Evolutionary conservation across 768 basidiomycete genomes (phyloP).

Genomic region (Lenzites betulinus): DNA sequence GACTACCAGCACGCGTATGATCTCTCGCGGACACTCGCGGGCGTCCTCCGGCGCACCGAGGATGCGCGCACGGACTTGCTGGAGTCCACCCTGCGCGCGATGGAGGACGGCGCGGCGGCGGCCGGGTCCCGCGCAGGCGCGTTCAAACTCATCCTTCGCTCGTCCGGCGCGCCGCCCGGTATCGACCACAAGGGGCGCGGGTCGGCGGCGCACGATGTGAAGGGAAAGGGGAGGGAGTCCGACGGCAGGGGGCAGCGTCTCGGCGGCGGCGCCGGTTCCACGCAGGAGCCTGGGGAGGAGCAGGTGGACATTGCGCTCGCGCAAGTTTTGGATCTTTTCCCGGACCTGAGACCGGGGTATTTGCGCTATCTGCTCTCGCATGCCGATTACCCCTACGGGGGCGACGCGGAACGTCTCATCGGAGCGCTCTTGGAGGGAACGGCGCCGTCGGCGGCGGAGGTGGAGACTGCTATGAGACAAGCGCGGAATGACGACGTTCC

Average conservation of each 20-base stretch:
- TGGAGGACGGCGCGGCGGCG: conserved; percentile 28
- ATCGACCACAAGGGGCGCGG: conserved; percentile 41
- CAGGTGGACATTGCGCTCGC: conserved; percentile 59
- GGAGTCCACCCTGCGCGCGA: conserved; percentile 48
- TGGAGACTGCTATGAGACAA: conserved; percentile 30
- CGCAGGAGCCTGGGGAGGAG: conserved; percentile 30
- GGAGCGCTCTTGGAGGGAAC: conserved; percentile 77
- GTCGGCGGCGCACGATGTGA: conserved; percentile 1
- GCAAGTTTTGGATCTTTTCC: conserved; percentile 78
- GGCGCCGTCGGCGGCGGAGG: conserved; percentile 45
- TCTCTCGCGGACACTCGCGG: conserved; percentile 51
- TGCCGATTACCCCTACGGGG: conserved; percentile 48
- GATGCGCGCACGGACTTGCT: conserved; percentile 61
- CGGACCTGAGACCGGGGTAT: conserved; percentile 57
- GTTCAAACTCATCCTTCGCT: conserved; percentile 63
- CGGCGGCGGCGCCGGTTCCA: not conserved
- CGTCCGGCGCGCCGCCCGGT: conserved; percentile 50
- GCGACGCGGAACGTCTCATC: conserved; percentile 62
- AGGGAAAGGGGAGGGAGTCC: conserved; percentile 35
- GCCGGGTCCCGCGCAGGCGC: conserved; percentile 48
- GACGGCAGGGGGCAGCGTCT: conserved; percentile 16
- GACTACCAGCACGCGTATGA: conserved; percentile 76
- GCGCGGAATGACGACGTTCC: no score
- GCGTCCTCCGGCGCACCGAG: conserved; percentile 47
- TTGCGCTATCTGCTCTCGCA: conserved; percentile 58